A percentile compares a stretch with the other conserved stretches of the same genome.
phyloP scores from a whole-genome alignment of 345 rosid species.

The Hibiscus tridactylites region DNA sequence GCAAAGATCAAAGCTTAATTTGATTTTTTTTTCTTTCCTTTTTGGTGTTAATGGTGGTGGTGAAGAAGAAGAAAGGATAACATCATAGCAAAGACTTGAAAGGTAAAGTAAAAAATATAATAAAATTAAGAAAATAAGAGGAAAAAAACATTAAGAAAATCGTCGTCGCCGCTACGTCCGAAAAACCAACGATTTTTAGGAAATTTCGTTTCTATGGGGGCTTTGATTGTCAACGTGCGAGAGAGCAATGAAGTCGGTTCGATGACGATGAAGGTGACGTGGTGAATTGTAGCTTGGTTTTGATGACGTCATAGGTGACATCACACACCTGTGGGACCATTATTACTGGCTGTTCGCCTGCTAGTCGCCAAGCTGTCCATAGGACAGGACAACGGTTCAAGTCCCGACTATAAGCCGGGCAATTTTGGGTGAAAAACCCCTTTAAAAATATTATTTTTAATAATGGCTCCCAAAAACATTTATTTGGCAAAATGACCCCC shows the following conservation, averaged over 20 bases:
- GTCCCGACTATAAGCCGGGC: too few species aligned
- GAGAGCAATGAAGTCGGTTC: slow-evolving; percentile 38
- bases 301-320: slow-evolving; percentile 22
- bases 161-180: background rate
- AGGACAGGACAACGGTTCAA: too few species aligned
- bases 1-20: background rate
- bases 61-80: background rate
- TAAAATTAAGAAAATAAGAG: slow-evolving; percentile 13
- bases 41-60: background rate
- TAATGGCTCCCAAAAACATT: too few species aligned
- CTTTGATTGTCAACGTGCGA: slow-evolving; percentile 23
- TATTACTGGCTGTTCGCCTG: too few species aligned
- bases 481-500: too few species aligned
- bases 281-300: slow-evolving; percentile 19
- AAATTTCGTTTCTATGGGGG: slow-evolving; percentile 14
- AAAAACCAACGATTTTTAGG: slow-evolving; percentile 1
- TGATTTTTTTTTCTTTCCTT: background rate
- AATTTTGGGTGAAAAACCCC: too few species aligned
- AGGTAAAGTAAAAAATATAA: slow-evolving; percentile 1
- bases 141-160: background rate
- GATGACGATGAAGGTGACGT: slow-evolving; percentile 21
- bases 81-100: background rate
- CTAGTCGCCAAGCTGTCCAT: too few species aligned
- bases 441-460: too few species aligned
- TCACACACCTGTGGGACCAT: background rate